Base-by-base conservation (phyloP, 2,329 filamentous ascomycete species). In the Colletotrichum endophyticum region DNA sequence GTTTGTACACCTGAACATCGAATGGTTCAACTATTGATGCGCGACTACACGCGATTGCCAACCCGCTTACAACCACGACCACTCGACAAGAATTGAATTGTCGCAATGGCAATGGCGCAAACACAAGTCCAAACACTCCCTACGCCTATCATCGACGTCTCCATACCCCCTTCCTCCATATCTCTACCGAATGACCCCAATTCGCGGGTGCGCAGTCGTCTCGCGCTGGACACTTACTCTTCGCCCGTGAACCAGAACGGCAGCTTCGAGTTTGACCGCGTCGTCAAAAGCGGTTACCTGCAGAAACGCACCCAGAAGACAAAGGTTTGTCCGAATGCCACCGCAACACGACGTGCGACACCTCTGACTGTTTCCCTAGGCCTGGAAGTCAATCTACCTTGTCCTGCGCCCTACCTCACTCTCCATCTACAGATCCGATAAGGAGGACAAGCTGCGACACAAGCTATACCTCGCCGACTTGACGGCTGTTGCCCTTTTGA, bases 221-320 rank as follows among this genome's bases (percentile, higher is more conserved):
- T 92, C 30, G 88, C 87, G 30, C 83, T 94, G 59, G 92, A 94
- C 79, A 89, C 93, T 19, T 93, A 95, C 82, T 97, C 95, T 34
- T 78, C 77, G 19, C 95, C 96, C 6, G 95, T 99, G 78, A 98
- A 96, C 83, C 94, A 98, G 85, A 96, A 98, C 85, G 97, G 97
- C 78, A 97, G 95, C 85, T 99, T 98, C 84, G 96, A 97, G 82
- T 98, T 98, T 82, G 97, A 99, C 85, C 94, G 96, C 67, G 95
- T 99, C 72, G 91, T 99, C 84, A 99, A 98, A 87, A 93, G 94
- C 73, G 96, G 96, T 75, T 94, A 94, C 79, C 93, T 98, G 53
- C 91, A 94, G 82, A 98, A 98, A 86, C 92, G 96, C 80, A 98
- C 96, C 22, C 94, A 96, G 81, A 98, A 96, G 88, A 99, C 96